Percentiles rank a stretch among this genome's conserved stretches.
Evolutionary conservation across 2,329 filamentous ascomycete genomes (phyloP).

Genomic region (Coniochaeta prunicola): DNA sequence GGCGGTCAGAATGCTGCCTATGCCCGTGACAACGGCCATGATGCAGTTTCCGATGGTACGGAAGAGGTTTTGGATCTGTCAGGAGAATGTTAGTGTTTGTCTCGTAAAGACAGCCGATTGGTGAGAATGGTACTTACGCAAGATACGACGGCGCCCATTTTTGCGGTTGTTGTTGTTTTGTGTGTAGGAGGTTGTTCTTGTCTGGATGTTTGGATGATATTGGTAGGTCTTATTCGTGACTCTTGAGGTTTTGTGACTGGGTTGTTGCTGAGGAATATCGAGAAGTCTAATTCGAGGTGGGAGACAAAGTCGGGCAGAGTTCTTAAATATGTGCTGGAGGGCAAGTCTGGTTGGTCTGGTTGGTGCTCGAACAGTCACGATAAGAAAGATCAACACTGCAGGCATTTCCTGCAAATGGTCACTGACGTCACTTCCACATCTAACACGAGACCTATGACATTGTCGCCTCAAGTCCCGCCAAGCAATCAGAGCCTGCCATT

Average conservation of each 20-base stretch:
- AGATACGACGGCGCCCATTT: constrained; percentile 77
- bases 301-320: background rate
- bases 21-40: constrained; percentile 61
- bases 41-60: constrained; percentile 58
- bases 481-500: background rate
- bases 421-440: background rate
- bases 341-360: background rate
- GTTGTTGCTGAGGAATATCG: background rate
- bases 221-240: background rate
- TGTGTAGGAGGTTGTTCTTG: background rate
- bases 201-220: background rate
- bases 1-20: constrained; percentile 56
- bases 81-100: constrained; percentile 5
- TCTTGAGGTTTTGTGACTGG: background rate
- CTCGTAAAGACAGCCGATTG: constrained; percentile 10
- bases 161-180: constrained; percentile 21
- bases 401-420: background rate
- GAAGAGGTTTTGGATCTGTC: constrained; percentile 51
- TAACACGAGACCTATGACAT: background rate
- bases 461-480: background rate
- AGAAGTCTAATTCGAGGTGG: background rate
- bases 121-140: constrained; percentile 54
- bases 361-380: background rate
- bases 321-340: background rate
- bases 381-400: constrained; percentile 1